phyloP scores from a whole-genome alignment of 2,329 filamentous ascomycete species.

The Aphanoascus verrucosus region DNA sequence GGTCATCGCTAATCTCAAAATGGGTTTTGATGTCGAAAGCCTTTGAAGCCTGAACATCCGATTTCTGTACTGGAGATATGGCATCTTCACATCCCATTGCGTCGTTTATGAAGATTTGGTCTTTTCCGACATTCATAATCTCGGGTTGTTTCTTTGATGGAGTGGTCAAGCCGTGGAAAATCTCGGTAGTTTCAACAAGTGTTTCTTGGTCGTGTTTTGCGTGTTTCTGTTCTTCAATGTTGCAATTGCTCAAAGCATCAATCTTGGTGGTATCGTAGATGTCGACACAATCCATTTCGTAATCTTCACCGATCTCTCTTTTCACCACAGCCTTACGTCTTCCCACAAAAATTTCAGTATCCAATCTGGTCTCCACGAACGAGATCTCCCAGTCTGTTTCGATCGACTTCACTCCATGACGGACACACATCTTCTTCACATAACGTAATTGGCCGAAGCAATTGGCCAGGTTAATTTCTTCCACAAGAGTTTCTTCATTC shows the following conservation, averaged over 20 bases:
- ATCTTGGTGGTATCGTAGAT: neutral
- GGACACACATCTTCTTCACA: constrained; percentile 29
- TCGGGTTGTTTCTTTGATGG: neutral
- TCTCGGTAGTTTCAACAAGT: neutral
- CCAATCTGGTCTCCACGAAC: constrained; percentile 36
- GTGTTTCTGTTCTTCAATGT: neutral
- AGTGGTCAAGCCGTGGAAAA: neutral
- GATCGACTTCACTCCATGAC: constrained; percentile 5
- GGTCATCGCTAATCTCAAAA: no score
- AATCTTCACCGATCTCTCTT: neutral
- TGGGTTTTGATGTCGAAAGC: no score
- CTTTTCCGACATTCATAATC: no score
- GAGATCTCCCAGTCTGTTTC: constrained; percentile 22
- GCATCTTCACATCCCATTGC: no score
- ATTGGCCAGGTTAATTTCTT: constrained; percentile 28
- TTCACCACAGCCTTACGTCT: neutral
- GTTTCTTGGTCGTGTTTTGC: neutral
- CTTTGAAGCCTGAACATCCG: no score
- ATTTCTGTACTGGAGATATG: no score
- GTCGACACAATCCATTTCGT: constrained; percentile 6
- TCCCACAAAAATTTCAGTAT: constrained; percentile 19
- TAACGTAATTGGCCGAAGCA: constrained; percentile 24
- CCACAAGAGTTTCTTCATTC: constrained; percentile 18
- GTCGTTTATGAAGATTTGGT: no score
- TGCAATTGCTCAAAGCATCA: neutral